These are phyloP conservation scores for Globisporangium splendens DNA, from an alignment of 352 stramenopile genomes.

Conservation along the genomic window DNA sequence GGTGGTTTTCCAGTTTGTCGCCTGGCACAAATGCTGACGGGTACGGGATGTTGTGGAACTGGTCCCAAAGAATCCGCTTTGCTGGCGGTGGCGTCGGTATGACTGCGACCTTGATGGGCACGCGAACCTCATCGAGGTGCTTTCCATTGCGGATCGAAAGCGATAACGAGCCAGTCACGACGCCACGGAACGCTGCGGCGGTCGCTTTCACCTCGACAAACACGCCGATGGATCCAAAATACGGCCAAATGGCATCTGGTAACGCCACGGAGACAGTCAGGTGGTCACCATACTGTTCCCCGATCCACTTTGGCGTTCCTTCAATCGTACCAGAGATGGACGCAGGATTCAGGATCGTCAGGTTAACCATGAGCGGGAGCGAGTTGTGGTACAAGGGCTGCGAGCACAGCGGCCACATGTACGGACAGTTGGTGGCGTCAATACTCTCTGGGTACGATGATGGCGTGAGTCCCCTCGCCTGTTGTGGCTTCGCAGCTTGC, in stretches of 20 bases:
- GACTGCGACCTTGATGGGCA: constrained; percentile 45
- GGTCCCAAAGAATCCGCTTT: constrained; percentile 80
- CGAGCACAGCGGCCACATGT: constrained; percentile 84
- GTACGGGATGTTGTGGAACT: constrained; percentile 88
- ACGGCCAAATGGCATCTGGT: constrained; percentile 56
- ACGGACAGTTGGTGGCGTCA: constrained; percentile 75
- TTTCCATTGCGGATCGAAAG: constrained; percentile 43
- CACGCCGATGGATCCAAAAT: constrained; percentile 65
- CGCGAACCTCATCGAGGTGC: constrained; percentile 35
- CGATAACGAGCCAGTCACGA: constrained; percentile 34
- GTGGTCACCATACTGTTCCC: constrained; percentile 40
- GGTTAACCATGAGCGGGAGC: constrained; percentile 73
- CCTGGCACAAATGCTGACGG: constrained; percentile 76
- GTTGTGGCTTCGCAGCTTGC: not conserved
- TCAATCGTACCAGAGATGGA: constrained; percentile 47
- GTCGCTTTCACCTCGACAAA: constrained; percentile 60
- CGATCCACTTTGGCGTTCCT: constrained; percentile 47
- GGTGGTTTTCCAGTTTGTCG: constrained; percentile 66
- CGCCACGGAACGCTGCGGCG: constrained; percentile 32
- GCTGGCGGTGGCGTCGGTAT: constrained; percentile 40
- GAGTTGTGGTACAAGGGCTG: constrained; percentile 76
- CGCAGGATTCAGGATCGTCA: constrained; percentile 77
- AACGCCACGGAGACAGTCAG: constrained; percentile 47
- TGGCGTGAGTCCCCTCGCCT: constrained; percentile 11
- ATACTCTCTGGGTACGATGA: constrained; percentile 64